These are phyloP conservation scores for Tylopilus sp. DNA, from an alignment of 768 basidiomycete species.

Conservation along the genomic window DNA sequence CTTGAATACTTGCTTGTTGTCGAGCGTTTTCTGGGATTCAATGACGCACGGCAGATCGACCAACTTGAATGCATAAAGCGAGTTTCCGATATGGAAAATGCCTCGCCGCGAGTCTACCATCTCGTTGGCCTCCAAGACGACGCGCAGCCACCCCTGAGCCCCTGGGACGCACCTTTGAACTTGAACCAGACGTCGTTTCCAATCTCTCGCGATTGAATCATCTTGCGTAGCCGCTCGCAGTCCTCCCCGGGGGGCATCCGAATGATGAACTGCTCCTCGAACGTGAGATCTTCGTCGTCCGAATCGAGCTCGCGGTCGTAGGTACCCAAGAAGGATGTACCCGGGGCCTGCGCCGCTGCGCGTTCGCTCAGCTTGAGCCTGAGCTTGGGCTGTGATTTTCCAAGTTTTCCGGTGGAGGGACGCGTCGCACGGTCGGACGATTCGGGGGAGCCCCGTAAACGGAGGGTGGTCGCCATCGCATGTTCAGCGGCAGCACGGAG, in stretches of 20 bases:
- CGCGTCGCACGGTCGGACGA: slow-evolving; percentile 53
- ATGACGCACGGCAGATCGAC: slow-evolving; percentile 94
- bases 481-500: slow-evolving; percentile 32
- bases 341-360: slow-evolving; percentile 74
- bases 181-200: slow-evolving; percentile 93
- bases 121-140: slow-evolving; percentile 12
- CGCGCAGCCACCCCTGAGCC: background rate
- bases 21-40: slow-evolving; percentile 93
- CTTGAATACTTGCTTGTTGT: slow-evolving; percentile 97
- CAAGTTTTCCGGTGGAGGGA: slow-evolving; percentile 46
- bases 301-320: slow-evolving; percentile 95
- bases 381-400: slow-evolving; percentile 64
- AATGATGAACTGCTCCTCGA: slow-evolving; percentile 96
- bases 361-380: slow-evolving; percentile 88
- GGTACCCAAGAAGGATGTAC: slow-evolving; percentile 84
- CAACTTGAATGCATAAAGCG: slow-evolving; percentile 83
- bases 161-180: slow-evolving; percentile 71
- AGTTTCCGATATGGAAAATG: slow-evolving; percentile 81
- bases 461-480: slow-evolving; percentile 35
- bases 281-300: slow-evolving; percentile 89
- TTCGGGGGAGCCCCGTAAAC: slow-evolving; percentile 29
- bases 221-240: slow-evolving; percentile 73
- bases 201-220: slow-evolving; percentile 76
- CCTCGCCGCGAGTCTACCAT: slow-evolving; percentile 82
- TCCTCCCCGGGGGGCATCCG: slow-evolving; percentile 85